Evolutionary conservation across 768 basidiomycete genomes (phyloP), one percentile per base, ranked within the genome.

Genomic region (Sarcodon aspratus): DNA sequence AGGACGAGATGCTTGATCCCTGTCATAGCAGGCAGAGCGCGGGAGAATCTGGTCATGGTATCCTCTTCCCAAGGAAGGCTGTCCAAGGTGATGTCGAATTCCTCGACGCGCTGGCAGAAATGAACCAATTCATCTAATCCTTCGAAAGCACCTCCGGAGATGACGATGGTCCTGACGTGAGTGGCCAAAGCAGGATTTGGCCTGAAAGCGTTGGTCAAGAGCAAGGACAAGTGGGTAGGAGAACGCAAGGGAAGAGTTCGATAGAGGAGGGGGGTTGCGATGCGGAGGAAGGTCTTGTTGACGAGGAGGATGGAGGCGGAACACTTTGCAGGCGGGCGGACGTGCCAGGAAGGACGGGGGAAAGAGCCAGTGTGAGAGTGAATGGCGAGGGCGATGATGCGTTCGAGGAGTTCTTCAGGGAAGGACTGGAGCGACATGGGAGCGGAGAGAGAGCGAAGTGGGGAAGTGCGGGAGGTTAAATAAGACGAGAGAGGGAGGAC

Each of bases 191-290:
- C 35, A 1, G 74, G 70, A 40, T 66, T 60, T 5, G 47, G 54
- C 0, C 53, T 46, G 34, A 82, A 66, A 0, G 72, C 66, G 13
- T 52, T 55, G n/a, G 63, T 57, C 10, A 73, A 67, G 8, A 59
- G 52, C 9, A 55, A 52, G 1, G 77, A 63, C 9, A 42, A 11
- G 18, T 79, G 73, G 9, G 46, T 34, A 0, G 68, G 52, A 0
- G 73, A 66, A 35, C 59, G 63, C 42, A 84, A 57, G 54, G 68
- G 65, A 38, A 83, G 51, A 38, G 69, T 67, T 57, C 73, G 67
- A 65, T 82, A 82, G 52, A 78, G 69, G 10, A 80, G 66, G 1
- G 80, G 80, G 0, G 71, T 70, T 1, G 68, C 70, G 51, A 84
- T 80, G 50, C 82, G 71, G 40, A 70, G 61, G 64, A 81, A 78